A percentile compares a stretch with the other conserved stretches of the same genome.
These are phyloP conservation scores for Pinus tabuliformis DNA, from an alignment of 75 land plant species.

Conservation along the genomic window DNA sequence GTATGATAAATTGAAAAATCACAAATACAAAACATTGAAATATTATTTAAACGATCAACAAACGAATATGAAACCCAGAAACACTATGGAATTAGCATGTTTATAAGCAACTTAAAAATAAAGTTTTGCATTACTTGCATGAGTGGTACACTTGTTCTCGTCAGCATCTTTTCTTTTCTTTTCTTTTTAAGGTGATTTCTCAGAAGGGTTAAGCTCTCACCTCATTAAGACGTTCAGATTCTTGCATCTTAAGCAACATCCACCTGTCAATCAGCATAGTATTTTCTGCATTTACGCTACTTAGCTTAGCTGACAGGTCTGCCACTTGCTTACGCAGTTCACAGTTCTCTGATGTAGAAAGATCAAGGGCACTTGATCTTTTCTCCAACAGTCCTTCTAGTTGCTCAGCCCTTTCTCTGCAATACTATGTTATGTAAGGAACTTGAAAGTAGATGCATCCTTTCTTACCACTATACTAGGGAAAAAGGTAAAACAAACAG, in stretches of 20 bases:
- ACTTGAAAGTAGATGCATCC: constrained; percentile 28
- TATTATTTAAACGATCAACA: not conserved
- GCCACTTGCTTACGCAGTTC: constrained; percentile 53
- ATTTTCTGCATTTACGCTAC: constrained; percentile 63
- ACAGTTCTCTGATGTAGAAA: constrained; percentile 55
- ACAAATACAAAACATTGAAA: not conserved
- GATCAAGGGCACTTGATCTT: constrained; percentile 59
- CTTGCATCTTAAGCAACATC: constrained; percentile 96
- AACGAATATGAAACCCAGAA: not conserved
- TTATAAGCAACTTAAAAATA: not conserved
- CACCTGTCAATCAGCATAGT: constrained; percentile 85
- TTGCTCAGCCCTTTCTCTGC: constrained; percentile 27
- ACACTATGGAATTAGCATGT: not conserved
- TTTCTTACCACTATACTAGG: constrained; percentile 22
- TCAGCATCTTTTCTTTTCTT: not conserved
- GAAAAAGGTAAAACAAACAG: not conserved
- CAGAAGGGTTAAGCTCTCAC: constrained; percentile 21
- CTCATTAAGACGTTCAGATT: constrained; percentile 97
- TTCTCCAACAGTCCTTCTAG: constrained; percentile 48
- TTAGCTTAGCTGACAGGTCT: constrained; percentile 35
- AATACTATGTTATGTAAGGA: constrained; percentile 8
- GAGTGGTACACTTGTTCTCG: not conserved
- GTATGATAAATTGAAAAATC: not conserved
- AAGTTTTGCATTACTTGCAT: not conserved
- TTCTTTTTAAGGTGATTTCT: not conserved